Conservation (phyloP, 495 filamentous ascomycete species). For the Aspergillus diversus region DNA sequence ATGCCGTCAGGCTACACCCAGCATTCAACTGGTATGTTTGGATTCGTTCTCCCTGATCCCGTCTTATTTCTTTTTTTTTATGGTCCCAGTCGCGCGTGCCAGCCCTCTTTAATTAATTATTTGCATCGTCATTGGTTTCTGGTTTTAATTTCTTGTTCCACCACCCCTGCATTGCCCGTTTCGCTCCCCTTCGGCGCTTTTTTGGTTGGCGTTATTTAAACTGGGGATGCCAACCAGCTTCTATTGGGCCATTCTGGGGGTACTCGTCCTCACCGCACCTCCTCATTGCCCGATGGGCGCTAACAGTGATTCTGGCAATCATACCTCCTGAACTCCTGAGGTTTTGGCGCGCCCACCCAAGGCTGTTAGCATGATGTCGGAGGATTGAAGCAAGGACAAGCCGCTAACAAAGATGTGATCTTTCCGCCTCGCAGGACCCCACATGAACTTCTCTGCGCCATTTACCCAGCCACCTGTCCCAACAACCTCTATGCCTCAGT, state of each 20-base stretch:
- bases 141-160: conserved; percentile 11
- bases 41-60: conserved; percentile 15
- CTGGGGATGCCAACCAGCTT: neutral
- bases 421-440: conserved; percentile 35
- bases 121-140: neutral
- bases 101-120: conserved; percentile 6
- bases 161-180: neutral
- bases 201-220: neutral
- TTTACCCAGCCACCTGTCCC: conserved; percentile 45
- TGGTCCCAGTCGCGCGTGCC: conserved; percentile 4
- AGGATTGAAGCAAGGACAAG: conserved; percentile 21
- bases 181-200: conserved; percentile 2
- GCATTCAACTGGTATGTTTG: conserved; percentile 44
- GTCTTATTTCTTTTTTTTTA: conserved; percentile 21
- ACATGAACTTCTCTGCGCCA: conserved; percentile 47
- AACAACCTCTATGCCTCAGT: conserved; percentile 40
- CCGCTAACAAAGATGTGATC: conserved; percentile 28
- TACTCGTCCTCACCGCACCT: neutral
- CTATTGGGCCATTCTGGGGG: neutral
- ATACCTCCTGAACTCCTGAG: neutral
- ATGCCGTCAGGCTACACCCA: conserved; percentile 47
- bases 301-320: neutral
- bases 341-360: conserved; percentile 1
- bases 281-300: neutral
- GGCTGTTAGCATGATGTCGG: neutral